A percentile compares a stretch with the other conserved stretches of the same genome.
These are phyloP conservation scores for Teunomyces kruisii DNA, from an alignment of 805 yeast species.

Conservation along the genomic window DNA sequence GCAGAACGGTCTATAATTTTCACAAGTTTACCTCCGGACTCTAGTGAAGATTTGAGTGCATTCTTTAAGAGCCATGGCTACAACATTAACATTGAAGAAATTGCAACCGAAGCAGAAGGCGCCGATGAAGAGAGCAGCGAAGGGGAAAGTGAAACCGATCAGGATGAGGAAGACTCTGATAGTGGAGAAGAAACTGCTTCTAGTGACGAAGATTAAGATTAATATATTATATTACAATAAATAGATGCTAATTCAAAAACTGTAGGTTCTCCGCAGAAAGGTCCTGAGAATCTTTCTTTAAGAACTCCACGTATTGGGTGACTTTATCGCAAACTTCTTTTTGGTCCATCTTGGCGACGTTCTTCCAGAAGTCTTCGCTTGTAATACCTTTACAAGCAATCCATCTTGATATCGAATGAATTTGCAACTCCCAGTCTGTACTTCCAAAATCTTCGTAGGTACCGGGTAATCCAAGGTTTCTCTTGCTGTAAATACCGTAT, in stretches of 20 bases:
- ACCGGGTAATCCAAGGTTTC: conserved; percentile 19
- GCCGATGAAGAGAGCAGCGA: conserved; percentile 10
- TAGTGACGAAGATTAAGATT: conserved; percentile 1
- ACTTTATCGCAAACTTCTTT: conserved; percentile 20
- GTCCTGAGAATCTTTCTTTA: conserved; percentile 20
- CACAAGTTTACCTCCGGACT: conserved; percentile 71
- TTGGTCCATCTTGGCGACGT: conserved; percentile 13
- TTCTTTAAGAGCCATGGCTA: conserved; percentile 60
- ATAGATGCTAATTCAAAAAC: background rate
- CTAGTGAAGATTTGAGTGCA: conserved; percentile 44
- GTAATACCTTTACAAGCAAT: conserved; percentile 23
- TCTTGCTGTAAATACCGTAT: conserved; percentile 13
- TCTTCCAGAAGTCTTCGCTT: conserved; percentile 19
- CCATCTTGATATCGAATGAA: conserved; percentile 24
- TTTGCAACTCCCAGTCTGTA: conserved; percentile 25
- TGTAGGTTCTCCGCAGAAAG: conserved; percentile 8
- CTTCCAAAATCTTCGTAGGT: conserved; percentile 16
- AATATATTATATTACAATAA: background rate
- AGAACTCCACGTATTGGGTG: conserved; percentile 21
- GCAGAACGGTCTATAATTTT: conserved; percentile 58
- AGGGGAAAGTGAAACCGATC: conserved; percentile 10
- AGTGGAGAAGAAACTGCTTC: conserved; percentile 5
- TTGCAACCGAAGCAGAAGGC: conserved; percentile 27
- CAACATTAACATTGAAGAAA: conserved; percentile 55
- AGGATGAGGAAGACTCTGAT: conserved; percentile 6